Base-by-base conservation (phyloP, 140 eudicot genomes). In the Oenanthe javanica region DNA sequence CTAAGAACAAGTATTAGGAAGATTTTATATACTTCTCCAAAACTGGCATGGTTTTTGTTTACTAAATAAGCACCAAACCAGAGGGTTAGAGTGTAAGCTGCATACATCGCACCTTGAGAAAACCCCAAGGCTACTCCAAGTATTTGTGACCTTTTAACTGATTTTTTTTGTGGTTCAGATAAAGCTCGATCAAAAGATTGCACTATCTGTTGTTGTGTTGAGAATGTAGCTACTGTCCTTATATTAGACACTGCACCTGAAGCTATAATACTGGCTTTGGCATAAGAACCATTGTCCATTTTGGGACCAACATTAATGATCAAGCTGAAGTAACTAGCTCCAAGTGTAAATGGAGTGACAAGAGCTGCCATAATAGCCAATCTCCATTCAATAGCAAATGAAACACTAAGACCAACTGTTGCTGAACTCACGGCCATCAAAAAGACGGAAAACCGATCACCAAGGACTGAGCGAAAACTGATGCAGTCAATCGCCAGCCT, bases 51-150 rank as follows among this genome's bases (percentile, higher is more conserved):
- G 13, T 81, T 88, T 78, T 84, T 23, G 79, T 89, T 87, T 36
- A 93, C 96, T 12, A 93, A 89, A 78, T 83, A 89, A 75, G 97
- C 97, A 5, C 97, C 97, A 42, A 86, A 91, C 86, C 88, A 83
- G 9, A 93, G 88, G 47, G 84, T 84, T 43, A 81, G 80, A 7
- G 97, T 91, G 75, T 93, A 90, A 47, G 97, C 86, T 46, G 83
- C 96, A 77, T 91, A 93, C 94, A 93, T 89, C 75, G 92, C 89
- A 72, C 92, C 93, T 83, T 93, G 97, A 13, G 96, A 93, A 7
- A 91, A 64, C 36, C 97, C 97, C 38, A 93, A 82, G 69, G 91
- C 90, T 77, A 87, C 81, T 71, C 97, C 97, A 0, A 89, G 87
- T 18, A 89, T 84, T 57, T 91, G 96, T 25, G 92, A 87, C 77